A percentile compares a stretch with the other conserved stretches of the same genome.
These are phyloP conservation scores for Haematococcus lacustris DNA, from an alignment of 139 green algal species.

Conservation along the genomic window DNA sequence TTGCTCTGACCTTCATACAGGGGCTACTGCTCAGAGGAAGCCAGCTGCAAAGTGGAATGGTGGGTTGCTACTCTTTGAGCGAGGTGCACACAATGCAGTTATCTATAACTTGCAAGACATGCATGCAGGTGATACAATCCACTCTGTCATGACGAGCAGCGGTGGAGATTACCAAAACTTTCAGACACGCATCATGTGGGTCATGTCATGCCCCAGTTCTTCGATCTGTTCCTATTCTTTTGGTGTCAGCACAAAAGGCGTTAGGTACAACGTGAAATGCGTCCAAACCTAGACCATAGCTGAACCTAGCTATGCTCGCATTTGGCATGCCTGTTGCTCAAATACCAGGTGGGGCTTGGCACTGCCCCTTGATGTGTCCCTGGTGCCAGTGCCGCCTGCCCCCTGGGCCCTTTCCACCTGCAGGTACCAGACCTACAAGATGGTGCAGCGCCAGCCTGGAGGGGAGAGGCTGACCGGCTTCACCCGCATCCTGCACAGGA, in stretches of 20 bases:
- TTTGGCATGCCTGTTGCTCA: background rate
- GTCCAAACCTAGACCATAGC: too few species aligned
- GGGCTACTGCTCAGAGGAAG: too few species aligned
- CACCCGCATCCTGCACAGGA: conserved; percentile 82
- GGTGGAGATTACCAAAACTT: conserved; percentile 85
- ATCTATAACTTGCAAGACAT: too few species aligned
- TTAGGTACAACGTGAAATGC: too few species aligned
- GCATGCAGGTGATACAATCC: conserved; percentile 29
- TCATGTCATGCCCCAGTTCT: too few species aligned
- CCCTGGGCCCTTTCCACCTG: background rate
- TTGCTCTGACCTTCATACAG: too few species aligned
- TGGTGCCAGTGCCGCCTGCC: background rate
- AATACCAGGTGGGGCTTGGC: background rate
- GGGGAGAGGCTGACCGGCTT: conserved; percentile 73
- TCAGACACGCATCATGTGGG: conserved; percentile 84
- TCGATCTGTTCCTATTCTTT: too few species aligned
- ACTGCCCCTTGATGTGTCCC: background rate
- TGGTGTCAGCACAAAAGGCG: too few species aligned
- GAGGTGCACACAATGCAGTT: too few species aligned
- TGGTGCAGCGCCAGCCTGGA: conserved; percentile 55
- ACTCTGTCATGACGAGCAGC: conserved; percentile 77
- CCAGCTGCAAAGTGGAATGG: too few species aligned
- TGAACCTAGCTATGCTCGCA: too few species aligned
- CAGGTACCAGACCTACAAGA: conserved; percentile 72
- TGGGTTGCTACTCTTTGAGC: too few species aligned